phyloP scores from a whole-genome alignment of 176 grass and related monocot species.

The Avena sativa region DNA sequence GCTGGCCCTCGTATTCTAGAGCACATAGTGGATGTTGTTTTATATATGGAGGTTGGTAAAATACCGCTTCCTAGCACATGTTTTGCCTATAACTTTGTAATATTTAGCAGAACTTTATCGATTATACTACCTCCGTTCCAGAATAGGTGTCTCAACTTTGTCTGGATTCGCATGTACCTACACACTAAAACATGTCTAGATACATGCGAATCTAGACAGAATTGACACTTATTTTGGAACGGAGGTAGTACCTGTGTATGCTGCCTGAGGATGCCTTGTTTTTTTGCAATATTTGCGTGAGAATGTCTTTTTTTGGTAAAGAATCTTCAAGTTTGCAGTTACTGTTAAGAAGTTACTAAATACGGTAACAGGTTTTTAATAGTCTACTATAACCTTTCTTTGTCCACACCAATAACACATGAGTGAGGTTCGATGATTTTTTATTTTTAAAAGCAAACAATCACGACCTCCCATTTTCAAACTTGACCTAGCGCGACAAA shows the following conservation, averaged over 20 bases:
- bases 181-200: no score
- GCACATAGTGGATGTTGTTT: slow-evolving; percentile 98
- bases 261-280: no score
- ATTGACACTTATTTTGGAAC: no score
- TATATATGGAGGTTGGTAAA: slow-evolving; percentile 95
- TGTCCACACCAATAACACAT: background rate
- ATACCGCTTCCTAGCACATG: background rate
- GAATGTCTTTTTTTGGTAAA: slow-evolving; percentile 11
- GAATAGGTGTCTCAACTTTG: no score
- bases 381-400: background rate
- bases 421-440: background rate
- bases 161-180: no score
- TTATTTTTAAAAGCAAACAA: no score
- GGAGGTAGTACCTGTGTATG: no score
- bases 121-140: no score
- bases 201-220: no score
- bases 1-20: slow-evolving; percentile 92
- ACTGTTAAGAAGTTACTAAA: background rate
- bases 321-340: background rate
- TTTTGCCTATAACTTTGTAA: slow-evolving; percentile 17
- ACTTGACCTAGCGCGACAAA: background rate
- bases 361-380: background rate
- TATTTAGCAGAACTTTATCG: background rate
- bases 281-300: background rate
- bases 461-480: background rate